Percentiles rank a stretch among this genome's conserved stretches.
phyloP scores from a whole-genome alignment of 208 protist species.

The Acanthamoeba healyi region DNA sequence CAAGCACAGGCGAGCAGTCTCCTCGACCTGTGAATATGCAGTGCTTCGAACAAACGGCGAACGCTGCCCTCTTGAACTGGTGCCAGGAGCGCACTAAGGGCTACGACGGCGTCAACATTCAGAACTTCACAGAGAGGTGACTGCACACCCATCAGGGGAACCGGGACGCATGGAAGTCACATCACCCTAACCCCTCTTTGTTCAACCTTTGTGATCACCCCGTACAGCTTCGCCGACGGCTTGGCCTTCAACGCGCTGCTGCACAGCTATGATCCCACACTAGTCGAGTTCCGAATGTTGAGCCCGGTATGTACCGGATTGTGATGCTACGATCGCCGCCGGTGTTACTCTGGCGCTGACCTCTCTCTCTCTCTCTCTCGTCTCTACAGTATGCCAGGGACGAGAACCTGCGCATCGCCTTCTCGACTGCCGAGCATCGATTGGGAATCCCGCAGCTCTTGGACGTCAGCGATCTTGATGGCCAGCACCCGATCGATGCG shows the following conservation, averaged over 20 bases:
- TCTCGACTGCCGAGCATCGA: slow-evolving; percentile 88
- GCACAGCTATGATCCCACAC: slow-evolving; percentile 25
- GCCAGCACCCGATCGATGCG: slow-evolving; percentile 20
- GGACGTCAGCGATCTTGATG: slow-evolving; percentile 82
- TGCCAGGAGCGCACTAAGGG: slow-evolving; percentile 57
- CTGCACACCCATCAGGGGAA: background rate
- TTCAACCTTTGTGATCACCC: too few species aligned
- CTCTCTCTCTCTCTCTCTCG: background rate
- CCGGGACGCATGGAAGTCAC: background rate
- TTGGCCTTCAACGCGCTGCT: slow-evolving; percentile 62
- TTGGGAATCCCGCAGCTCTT: slow-evolving; percentile 89
- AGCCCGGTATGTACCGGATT: background rate
- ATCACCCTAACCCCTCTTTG: too few species aligned
- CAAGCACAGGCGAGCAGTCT: background rate
- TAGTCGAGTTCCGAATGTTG: slow-evolving; percentile 31
- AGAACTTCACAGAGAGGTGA: slow-evolving; percentile 69
- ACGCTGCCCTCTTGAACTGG: slow-evolving; percentile 55
- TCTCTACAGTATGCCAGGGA: slow-evolving; percentile 63
- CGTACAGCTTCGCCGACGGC: slow-evolving; percentile 51
- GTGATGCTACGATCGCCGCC: too few species aligned
- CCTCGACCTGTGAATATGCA: background rate
- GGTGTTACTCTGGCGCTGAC: background rate
- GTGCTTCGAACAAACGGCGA: slow-evolving; percentile 15
- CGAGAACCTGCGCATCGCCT: slow-evolving; percentile 88
- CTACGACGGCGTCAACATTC: slow-evolving; percentile 65